Percentiles rank a stretch among this genome's conserved stretches.
Conservation (phyloP, 306 rosid species). For the Medicago ruthenica region DNA sequence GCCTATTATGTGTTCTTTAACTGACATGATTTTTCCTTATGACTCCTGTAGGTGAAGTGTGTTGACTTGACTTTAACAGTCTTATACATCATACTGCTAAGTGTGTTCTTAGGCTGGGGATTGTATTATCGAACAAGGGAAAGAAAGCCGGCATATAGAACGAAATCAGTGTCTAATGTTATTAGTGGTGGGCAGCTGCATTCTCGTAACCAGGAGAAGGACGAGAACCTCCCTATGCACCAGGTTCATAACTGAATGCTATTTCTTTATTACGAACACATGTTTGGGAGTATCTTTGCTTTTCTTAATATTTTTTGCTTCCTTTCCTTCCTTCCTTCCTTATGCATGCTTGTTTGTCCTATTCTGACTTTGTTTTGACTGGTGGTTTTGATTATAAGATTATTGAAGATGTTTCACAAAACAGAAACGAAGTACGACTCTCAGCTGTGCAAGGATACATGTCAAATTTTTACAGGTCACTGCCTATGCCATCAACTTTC, state of each 20-base stretch:
- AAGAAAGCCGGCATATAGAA: constrained; percentile 58
- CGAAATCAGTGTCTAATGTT: constrained; percentile 60
- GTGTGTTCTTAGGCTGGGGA: constrained; percentile 86
- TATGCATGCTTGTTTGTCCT: constrained; percentile 29
- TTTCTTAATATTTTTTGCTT: constrained; percentile 25
- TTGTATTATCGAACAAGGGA: constrained; percentile 61
- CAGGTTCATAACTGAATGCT: constrained; percentile 63
- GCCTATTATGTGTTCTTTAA: constrained; percentile 30
- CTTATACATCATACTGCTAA: constrained; percentile 66
- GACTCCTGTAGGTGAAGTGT: constrained; percentile 78
- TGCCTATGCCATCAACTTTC: constrained; percentile 38
- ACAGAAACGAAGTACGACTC: constrained; percentile 63
- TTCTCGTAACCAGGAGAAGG: constrained; percentile 68
- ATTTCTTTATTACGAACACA: constrained; percentile 31
- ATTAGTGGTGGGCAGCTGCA: constrained; percentile 55
- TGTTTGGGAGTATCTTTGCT: constrained; percentile 34
- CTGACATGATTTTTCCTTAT: constrained; percentile 47
- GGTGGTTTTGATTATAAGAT: constrained; percentile 55
- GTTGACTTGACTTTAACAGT: constrained; percentile 71
- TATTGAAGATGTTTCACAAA: constrained; percentile 69
- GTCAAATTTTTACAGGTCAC: constrained; percentile 82
- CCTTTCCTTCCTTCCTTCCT: constrained; percentile 37
- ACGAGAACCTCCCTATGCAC: constrained; percentile 78
- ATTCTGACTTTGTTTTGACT: constrained; percentile 36
- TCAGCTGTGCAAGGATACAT: constrained; percentile 92